Evolutionary conservation across 306 rosid genomes (phyloP), one percentile per base, ranked within the genome.

Genomic region (Crataegus laevigata): DNA sequence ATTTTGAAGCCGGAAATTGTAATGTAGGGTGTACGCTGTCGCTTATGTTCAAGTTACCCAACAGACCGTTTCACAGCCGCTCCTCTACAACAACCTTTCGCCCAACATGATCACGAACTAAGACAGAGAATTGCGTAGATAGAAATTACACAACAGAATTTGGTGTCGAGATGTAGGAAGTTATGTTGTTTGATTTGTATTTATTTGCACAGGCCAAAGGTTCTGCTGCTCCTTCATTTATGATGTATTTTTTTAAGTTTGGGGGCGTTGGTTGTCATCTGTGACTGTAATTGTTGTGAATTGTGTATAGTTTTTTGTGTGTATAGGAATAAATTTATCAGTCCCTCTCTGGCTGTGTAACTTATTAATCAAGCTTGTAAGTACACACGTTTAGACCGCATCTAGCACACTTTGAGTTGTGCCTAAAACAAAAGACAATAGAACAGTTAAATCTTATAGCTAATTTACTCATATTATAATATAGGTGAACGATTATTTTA

Each of bases 1-100:
- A 91, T 94, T 85, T 75, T 90, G 91, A 94, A 91, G 87, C 98
- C 98, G 21, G 98, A 94, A 84, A 94, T 94, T 68, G 96, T 94
- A 60, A 94, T 94, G 98, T 94, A 85, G 91, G 42, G 77, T 34
- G 61, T 11, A 6, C 68, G 80, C 32, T 40, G 40, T 70, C 71
- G 45, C 34, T 68, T 54, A 19, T 74, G 75, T 57, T 69, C 22
- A 47, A n/a, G n/a, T n/a, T n/a, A n/a, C n/a, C n/a, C n/a, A n/a
- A n/a, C n/a, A n/a, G n/a, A 30, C 32, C 32, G 32, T 3, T 30
- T 30, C 32, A 30, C 32, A 30, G 32, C 32, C 32, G 32, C 3
- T 30, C 32, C 32, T 30, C 32, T 30, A 30, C 32, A 30, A 30
- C 32, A 1, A 30, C 32, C 32, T 40, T 42, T 42, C 13, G 14